Evolutionary conservation across 495 filamentous ascomycete species (phyloP), one percentile per base, ranked within the genome.

Genomic region (Aspergillus conjunctus): DNA sequence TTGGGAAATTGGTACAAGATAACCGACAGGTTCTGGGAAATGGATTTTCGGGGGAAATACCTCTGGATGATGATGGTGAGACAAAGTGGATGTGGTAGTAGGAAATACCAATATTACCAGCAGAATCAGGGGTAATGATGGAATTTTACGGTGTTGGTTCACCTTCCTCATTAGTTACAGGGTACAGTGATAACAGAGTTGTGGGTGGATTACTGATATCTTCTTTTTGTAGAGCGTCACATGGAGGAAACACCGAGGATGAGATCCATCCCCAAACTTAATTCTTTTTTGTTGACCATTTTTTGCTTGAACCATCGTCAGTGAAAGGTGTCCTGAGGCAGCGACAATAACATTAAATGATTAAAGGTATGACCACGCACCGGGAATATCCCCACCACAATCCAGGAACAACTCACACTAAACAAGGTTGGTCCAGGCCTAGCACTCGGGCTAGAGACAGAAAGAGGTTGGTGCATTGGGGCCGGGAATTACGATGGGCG

Each of bases 401-500:
- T 37, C 56, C 65, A 73, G 68, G 68, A 59, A 69, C 69, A 33
- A 39, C 17, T 21, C 32, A 45, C 58, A 62, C 68, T 64, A 62
- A 57, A 60, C 34, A 66, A 67, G 64, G 59, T 63, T 63, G 63
- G 67, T 68, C 68, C 69, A 64, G 68, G 53, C 68, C 64, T 64
- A 51, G 49, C 50, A 45, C 43, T 26, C 63, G 60, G 65, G 53
- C 65, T 64, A 62, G 69, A 69, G 70, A 51, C 44, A 62, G 37
- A 58, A 54, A n/a, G 45, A 49, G 61, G 61, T 31, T 63, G 59
- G 63, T 21, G 48, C 50, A 51, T 46, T 34, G 37, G 56, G 50
- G 50, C 44, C 60, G 44, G 58, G 58, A 63, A 74, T 70, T 74
- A 54, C 59, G 69, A 76, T 76, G 67, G 34, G 69, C 73, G 56